Evolutionary conservation across 768 basidiomycete species (phyloP), one percentile per base, ranked within the genome.

Genomic region (Vararia minispora): DNA sequence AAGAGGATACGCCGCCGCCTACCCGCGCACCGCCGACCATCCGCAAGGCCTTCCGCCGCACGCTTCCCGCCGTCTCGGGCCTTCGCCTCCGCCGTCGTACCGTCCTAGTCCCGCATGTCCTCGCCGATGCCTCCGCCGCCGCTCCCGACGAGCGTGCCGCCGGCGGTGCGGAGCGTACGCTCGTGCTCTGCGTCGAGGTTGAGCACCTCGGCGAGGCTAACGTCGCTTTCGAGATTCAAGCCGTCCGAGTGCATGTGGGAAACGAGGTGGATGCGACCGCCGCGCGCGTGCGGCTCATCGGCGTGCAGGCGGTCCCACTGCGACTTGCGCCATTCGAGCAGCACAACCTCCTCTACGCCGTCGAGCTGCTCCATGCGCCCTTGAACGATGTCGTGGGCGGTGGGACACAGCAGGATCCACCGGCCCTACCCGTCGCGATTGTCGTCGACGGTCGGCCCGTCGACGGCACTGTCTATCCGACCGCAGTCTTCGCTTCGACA

Each of bases 21-120:
- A 39, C 39, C 3, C 14, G 38, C 25, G 65, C 72, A 1, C 73
- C 65, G 23, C 72, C 82, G 1, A 85, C 86, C 0, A 63, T 95
- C 8, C 77, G 87, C 33, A 91, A 90, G 55, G 87, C 88, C 1
- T 91, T 77, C 56, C 72, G 90, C 20, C 80, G 83, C 51, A 79
- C 82, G 1, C 60, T 95, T 13, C 68, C 70, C 31, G 81, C 85
- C 0, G 76, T 81, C 3, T 83, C 85, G 20, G 90, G 88, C 3
- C 83, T 95, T 57, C 71, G 78, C 16, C 83, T 95, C 18, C 77
- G 89, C 24, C 94, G 94, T 91, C 73, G 89, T n/a, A 91, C 89
- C 0, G 82, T 90, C 5, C 88, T 91, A 46, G 78, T 92, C 9
- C 91, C 91, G 0, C 80, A 87, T 47, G 72, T 91, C 16, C 65